Conservation (phyloP, 805 yeast genomes). For the Nakazawaea sp. region DNA sequence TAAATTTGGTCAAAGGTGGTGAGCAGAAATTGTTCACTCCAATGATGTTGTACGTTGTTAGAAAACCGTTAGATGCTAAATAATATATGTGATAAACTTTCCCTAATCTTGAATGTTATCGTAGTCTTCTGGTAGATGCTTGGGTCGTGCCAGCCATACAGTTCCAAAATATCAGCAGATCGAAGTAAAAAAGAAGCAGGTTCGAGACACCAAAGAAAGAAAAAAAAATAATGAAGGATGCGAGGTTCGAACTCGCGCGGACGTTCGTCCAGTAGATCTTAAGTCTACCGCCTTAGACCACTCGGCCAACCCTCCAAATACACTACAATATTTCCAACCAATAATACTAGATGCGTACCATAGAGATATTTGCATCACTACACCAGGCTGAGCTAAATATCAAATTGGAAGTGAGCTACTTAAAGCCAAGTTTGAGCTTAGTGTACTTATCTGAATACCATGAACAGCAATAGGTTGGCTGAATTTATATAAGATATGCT, state of each 20-base stretch:
- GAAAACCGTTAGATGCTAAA: slow-evolving; percentile 55
- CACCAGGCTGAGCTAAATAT: too few relatives aligned
- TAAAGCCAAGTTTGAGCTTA: too few relatives aligned
- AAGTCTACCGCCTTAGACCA: slow-evolving; percentile 31
- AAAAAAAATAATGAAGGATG: slow-evolving; percentile 24
- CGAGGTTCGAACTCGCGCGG: slow-evolving; percentile 33
- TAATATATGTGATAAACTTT: background rate
- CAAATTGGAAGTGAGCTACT: too few relatives aligned
- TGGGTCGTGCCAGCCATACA: too few relatives aligned
- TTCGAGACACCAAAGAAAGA: background rate
- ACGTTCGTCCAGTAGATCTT: slow-evolving; percentile 26
- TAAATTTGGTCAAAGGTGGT: slow-evolving; percentile 92
- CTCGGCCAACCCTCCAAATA: slow-evolving; percentile 28
- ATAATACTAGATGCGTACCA: too few relatives aligned
- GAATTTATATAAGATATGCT: too few relatives aligned
- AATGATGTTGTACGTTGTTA: slow-evolving; percentile 89
- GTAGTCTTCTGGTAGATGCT: background rate
- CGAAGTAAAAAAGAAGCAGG: background rate
- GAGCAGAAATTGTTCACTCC: slow-evolving; percentile 87
- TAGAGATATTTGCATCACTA: too few relatives aligned
- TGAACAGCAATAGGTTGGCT: too few relatives aligned
- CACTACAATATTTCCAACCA: too few relatives aligned
- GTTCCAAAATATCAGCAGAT: too few relatives aligned
- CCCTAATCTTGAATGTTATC: background rate
- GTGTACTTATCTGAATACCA: too few relatives aligned